Evolutionary conservation across 257 asterid species (phyloP).

Genomic region (Dorcoceras hygrometricum): DNA sequence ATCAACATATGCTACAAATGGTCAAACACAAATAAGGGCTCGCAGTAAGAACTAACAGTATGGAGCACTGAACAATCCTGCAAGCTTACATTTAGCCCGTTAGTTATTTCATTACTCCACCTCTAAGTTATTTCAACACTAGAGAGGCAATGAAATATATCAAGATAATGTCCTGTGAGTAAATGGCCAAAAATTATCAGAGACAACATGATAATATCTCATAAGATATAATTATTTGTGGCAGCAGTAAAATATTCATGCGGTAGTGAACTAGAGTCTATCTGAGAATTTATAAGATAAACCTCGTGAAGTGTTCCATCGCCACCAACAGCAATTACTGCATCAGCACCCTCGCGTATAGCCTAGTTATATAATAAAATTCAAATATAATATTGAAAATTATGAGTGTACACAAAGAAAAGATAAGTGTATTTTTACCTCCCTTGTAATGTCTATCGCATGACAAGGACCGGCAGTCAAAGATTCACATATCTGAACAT

Average conservation of each 20-base stretch:
- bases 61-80: neutral
- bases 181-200: neutral
- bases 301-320: conserved; percentile 99
- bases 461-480: conserved; percentile 87
- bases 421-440: conserved; percentile 47
- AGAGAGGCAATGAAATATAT: neutral
- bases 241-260: conserved; percentile 10
- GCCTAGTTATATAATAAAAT: conserved; percentile 52
- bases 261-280: neutral
- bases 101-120: neutral
- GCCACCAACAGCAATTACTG: conserved; percentile 93
- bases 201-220: neutral
- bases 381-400: conserved; percentile 21
- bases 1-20: neutral
- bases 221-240: neutral
- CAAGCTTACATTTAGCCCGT: neutral
- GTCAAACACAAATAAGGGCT: neutral
- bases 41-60: too few relatives aligned
- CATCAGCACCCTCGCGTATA: conserved; percentile 90
- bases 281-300: conserved; percentile 13
- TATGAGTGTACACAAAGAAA: conserved; percentile 21
- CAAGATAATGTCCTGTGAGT: neutral
- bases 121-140: neutral
- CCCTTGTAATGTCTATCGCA: conserved; percentile 80
- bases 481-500: conserved; percentile 76